Base-by-base conservation (phyloP, 495 filamentous ascomycete species). In the Podospora conica region DNA sequence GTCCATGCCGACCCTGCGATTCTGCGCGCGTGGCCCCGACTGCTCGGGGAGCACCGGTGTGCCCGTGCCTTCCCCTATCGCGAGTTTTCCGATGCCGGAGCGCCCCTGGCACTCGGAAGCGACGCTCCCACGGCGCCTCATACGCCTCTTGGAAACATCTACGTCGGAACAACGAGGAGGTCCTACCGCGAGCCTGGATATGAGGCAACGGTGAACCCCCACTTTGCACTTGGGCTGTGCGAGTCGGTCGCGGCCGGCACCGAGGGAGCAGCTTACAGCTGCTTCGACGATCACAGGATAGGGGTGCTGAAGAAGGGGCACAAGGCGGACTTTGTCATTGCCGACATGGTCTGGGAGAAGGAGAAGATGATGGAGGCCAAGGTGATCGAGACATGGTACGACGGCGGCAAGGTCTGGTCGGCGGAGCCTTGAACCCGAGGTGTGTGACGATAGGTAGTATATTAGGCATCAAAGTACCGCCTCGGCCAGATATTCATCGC, bases 1-100 rank as follows among this genome's bases (percentile, higher is more conserved):
- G 85, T 88, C 3, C 87, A 89, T 65, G 79, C 84, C 3, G 86
- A 89, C 67, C 86, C 87, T 7, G 84, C 85, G 2, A 86, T 87
- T 55, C 78, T 88, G 24, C 77, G 78, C 11, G 86, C 83, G 1
- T 88, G 86, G 86, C 84, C 84, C 23, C 74, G 71, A 8, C 71
- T 88, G 24, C 73, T 88, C 6, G 86, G 86, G 0, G 67, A 74
- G 20, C 75, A 83, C 12, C 76, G 86, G 18, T 82, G 81, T 64
- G 70, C 73, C 28, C 77, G 87, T 9, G 84, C 85, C 1, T 89
- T 89, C 65, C 84, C 86, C 0, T 88, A 89, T 72, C 78, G 80
- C 33, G 86, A 88, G 59, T 87, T 87, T 65, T 74, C 78, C 1
- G 82, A 84, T 53, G 70, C 76, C 10, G 84, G 83, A 7, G 84